A percentile compares a stretch with the other conserved stretches of the same genome.
These are phyloP conservation scores for Tuber calosporum DNA, from an alignment of 495 filamentous ascomycete species.

Conservation along the genomic window DNA sequence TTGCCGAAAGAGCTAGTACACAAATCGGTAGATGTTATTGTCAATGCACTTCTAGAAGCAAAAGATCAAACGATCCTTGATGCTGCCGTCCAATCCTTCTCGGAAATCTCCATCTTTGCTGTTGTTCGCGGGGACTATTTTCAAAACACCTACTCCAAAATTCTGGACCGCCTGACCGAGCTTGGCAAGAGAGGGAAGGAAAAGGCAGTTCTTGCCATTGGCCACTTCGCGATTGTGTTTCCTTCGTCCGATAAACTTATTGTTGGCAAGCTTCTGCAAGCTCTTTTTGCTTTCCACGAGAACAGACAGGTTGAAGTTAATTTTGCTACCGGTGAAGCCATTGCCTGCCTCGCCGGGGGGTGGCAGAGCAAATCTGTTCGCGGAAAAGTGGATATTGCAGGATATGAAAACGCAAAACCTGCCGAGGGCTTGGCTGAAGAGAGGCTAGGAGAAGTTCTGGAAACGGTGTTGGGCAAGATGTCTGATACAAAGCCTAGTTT, in stretches of 20 bases:
- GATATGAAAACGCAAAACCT: constrained; percentile 20
- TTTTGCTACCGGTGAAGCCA: constrained; percentile 79
- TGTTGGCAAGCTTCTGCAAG: constrained; percentile 50
- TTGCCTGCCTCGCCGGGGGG: constrained; percentile 65
- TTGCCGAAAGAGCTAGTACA: constrained; percentile 43
- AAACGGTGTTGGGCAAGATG: constrained; percentile 22
- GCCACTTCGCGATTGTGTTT: constrained; percentile 56
- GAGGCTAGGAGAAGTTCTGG: constrained; percentile 25
- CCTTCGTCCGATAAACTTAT: constrained; percentile 22
- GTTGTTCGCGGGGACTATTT: constrained; percentile 48
- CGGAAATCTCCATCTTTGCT: constrained; percentile 66
- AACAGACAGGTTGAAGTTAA: constrained; percentile 76
- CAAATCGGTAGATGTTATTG: constrained; percentile 44
- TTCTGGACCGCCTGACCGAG: constrained; percentile 55
- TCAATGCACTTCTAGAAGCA: constrained; percentile 49
- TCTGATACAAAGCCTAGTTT: constrained; percentile 33
- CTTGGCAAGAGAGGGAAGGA: constrained; percentile 76
- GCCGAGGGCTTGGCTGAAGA: background rate
- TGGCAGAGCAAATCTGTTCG: constrained; percentile 65
- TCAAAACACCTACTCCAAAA: constrained; percentile 20
- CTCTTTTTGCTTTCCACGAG: constrained; percentile 68
- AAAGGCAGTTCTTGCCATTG: constrained; percentile 67
- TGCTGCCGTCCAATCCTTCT: constrained; percentile 58
- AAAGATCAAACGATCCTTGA: constrained; percentile 55
- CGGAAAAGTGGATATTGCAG: constrained; percentile 58